phyloP scores from a whole-genome alignment of 352 stramenopile species.

The Albugo laibachii region DNA sequence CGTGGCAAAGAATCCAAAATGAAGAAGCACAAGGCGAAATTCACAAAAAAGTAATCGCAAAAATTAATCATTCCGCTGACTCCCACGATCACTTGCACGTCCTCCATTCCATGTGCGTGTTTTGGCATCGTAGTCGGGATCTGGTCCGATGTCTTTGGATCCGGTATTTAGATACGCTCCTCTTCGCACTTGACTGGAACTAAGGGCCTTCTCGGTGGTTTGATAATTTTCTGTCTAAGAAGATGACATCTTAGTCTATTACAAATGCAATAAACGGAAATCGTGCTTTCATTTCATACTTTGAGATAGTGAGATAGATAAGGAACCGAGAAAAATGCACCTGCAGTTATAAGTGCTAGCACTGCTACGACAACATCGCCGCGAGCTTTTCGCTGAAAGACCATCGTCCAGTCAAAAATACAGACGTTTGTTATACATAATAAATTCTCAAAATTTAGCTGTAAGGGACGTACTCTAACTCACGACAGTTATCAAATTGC shows the following conservation, averaged over 20 bases:
- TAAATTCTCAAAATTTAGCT: slow-evolving; percentile 1
- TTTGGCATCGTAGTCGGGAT: slow-evolving; percentile 64
- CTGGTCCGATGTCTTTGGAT: slow-evolving; percentile 49
- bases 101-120: slow-evolving; percentile 42
- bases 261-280: not conserved
- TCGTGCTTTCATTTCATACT: slow-evolving; percentile 9
- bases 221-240: slow-evolving; percentile 32
- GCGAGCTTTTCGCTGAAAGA: slow-evolving; percentile 1
- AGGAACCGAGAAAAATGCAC: slow-evolving; percentile 54
- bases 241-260: not conserved
- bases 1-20: slow-evolving; percentile 18
- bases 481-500: slow-evolving; percentile 53
- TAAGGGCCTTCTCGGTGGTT: slow-evolving; percentile 31
- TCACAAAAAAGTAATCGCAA: not conserved
- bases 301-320: slow-evolving; percentile 50
- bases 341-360: slow-evolving; percentile 22
- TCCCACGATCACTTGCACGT: slow-evolving; percentile 13
- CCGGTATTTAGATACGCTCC: slow-evolving; percentile 66
- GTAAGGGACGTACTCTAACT: slow-evolving; percentile 51
- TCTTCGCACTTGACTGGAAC: slow-evolving; percentile 51
- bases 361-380: slow-evolving; percentile 20
- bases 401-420: no score
- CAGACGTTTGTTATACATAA: not conserved
- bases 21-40: slow-evolving; percentile 14
- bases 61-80: slow-evolving; percentile 8